Evolutionary conservation across 1,284 basidiomycete species (phyloP).

Genomic region (Austroboletus rostrupii): DNA sequence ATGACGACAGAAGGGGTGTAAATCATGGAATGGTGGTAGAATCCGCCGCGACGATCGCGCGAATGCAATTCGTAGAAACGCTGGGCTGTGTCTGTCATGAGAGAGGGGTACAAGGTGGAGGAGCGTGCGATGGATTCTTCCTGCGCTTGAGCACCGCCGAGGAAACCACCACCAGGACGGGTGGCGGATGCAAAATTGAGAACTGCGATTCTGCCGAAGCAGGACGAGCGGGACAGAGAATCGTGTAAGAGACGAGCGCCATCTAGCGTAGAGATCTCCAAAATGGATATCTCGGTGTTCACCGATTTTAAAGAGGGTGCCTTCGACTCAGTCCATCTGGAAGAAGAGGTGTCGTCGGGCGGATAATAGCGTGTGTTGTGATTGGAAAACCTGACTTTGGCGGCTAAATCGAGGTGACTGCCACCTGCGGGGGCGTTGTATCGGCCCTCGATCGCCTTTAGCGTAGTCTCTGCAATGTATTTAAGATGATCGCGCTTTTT

Average conservation of each 20-base stretch:
- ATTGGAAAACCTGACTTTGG: slow-evolving; percentile 30
- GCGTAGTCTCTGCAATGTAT: slow-evolving; percentile 31
- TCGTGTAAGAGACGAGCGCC: slow-evolving; percentile 37
- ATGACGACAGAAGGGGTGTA: slow-evolving; percentile 57
- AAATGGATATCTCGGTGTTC: slow-evolving; percentile 36
- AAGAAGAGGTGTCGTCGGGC: slow-evolving; percentile 34
- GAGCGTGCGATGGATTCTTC: slow-evolving; percentile 71
- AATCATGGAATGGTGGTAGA: slow-evolving; percentile 66
- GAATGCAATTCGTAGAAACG: slow-evolving; percentile 57
- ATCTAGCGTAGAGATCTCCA: slow-evolving; percentile 53
- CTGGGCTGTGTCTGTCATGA: slow-evolving; percentile 49
- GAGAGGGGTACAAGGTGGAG: slow-evolving; percentile 57
- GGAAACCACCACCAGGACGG: slow-evolving; percentile 67
- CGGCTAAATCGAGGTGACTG: slow-evolving; percentile 31
- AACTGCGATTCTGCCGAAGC: slow-evolving; percentile 45
- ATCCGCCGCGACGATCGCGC: slow-evolving; percentile 46
- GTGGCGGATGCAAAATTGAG: slow-evolving; percentile 70
- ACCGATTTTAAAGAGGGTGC: slow-evolving; percentile 9
- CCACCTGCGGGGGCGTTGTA: slow-evolving; percentile 17
- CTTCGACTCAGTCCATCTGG: slow-evolving; percentile 33
- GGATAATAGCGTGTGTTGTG: slow-evolving; percentile 41
- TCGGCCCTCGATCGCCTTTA: slow-evolving; percentile 28
- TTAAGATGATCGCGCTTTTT: slow-evolving; percentile 21
- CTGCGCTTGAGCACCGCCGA: slow-evolving; percentile 61
- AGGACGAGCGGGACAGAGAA: slow-evolving; percentile 16